Percentiles rank a stretch among this genome's conserved stretches.
Evolutionary conservation across 352 stramenopile species (phyloP).

Genomic region (Globisporangium radiosum): DNA sequence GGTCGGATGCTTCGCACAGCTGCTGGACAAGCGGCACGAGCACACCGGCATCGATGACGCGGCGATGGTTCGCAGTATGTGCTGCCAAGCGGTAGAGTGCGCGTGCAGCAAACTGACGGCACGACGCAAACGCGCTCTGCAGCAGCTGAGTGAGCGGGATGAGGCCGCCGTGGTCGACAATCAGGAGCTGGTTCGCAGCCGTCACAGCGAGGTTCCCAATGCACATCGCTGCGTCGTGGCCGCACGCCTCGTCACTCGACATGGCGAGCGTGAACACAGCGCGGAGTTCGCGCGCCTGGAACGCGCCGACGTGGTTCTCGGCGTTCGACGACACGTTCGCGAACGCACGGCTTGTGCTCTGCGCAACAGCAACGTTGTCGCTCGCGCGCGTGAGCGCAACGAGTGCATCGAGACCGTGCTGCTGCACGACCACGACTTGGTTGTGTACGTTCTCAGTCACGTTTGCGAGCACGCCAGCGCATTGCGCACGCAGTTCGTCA

Average conservation of each 20-base stretch:
- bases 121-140: conserved; percentile 52
- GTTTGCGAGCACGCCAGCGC: conserved; percentile 84
- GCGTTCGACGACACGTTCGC: conserved; percentile 90
- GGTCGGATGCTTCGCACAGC: conserved; percentile 37
- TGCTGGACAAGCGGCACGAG: conserved; percentile 69
- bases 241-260: conserved; percentile 80
- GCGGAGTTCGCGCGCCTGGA: conserved; percentile 71
- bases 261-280: conserved; percentile 69
- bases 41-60: conserved; percentile 79
- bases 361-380: conserved; percentile 72
- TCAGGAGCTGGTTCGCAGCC: conserved; percentile 84
- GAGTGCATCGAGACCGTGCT: conserved; percentile 61
- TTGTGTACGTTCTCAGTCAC: conserved; percentile 90
- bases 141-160: conserved; percentile 77
- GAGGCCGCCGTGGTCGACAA: conserved; percentile 85
- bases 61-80: conserved; percentile 80
- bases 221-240: conserved; percentile 88
- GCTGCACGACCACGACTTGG: conserved; percentile 82
- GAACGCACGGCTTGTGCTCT: conserved; percentile 86
- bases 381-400: conserved; percentile 55
- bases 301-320: conserved; percentile 88
- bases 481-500: conserved; percentile 87
- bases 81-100: conserved; percentile 89
- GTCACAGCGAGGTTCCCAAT: conserved; percentile 93
- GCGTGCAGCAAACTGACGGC: conserved; percentile 75